These are phyloP conservation scores for Effrenium voratum DNA, from an alignment of 73 alveolate genomes.

Conservation along the genomic window DNA sequence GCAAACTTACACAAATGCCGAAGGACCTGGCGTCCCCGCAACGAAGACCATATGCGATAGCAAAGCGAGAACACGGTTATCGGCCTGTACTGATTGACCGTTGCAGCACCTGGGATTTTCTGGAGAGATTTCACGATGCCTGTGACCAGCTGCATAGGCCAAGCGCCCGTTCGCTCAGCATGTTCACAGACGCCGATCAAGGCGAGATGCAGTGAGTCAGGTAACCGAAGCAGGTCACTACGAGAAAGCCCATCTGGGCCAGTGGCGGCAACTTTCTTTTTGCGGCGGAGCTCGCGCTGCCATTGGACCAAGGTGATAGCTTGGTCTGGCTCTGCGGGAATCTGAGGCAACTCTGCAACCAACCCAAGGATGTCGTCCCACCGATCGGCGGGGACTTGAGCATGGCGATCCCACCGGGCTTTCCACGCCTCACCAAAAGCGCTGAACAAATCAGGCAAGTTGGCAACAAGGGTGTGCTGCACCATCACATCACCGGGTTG, in stretches of 20 bases:
- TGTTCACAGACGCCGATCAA: not conserved
- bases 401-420: not conserved
- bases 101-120: not conserved
- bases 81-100: not conserved
- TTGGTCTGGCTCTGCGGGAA: no score
- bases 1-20: not conserved
- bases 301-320: not conserved
- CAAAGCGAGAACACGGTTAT: not conserved
- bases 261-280: not conserved
- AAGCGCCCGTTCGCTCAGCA: not conserved
- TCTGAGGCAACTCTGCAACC: no score
- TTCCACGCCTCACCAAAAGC: not conserved
- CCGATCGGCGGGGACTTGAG: not conserved
- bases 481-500: not conserved
- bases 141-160: conserved; percentile 2
- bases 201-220: not conserved
- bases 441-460: not conserved
- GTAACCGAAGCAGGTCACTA: not conserved
- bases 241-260: conserved; percentile 13
- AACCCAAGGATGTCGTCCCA: not conserved
- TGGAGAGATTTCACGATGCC: not conserved
- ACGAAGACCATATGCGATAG: not conserved
- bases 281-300: not conserved
- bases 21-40: not conserved
- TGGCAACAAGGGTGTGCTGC: not conserved